phyloP scores from a whole-genome alignment of 106 monocot genomes.

The Chionographis japonica region DNA sequence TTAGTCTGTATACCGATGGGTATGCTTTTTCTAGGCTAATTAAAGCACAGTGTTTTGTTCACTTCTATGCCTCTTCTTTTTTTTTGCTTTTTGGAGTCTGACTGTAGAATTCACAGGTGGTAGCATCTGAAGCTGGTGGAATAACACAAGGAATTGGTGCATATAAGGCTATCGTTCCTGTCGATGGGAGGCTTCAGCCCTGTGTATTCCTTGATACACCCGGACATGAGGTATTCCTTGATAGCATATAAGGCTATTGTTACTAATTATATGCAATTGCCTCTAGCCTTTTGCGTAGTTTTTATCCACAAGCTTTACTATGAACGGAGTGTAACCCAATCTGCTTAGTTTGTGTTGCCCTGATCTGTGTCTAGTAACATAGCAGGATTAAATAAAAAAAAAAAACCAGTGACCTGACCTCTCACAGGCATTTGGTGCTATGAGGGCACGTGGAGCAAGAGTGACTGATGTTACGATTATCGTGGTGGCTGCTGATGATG shows the following conservation, averaged over 20 bases:
- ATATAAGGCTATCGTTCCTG: conserved; percentile 73
- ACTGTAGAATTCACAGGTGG: conserved; percentile 49
- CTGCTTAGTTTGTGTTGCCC: background rate
- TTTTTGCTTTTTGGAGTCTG: background rate
- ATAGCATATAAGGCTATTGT: too few species aligned
- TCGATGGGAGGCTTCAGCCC: conserved; percentile 62
- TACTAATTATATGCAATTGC: background rate
- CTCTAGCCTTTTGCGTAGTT: background rate
- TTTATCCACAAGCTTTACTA: background rate
- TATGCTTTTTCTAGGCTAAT: background rate
- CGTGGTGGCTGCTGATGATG: conserved; percentile 99
- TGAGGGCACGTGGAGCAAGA: conserved; percentile 93
- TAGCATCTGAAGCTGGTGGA: conserved; percentile 94
- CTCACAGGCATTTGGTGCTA: conserved; percentile 88
- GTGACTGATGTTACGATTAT: conserved; percentile 92
- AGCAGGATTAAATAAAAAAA: background rate
- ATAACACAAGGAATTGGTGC: conserved; percentile 99
- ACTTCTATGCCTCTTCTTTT: background rate
- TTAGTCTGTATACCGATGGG: background rate
- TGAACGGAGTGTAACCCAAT: background rate
- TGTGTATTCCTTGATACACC: conserved; percentile 98
- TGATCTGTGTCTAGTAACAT: background rate
- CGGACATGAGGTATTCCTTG: conserved; percentile 99
- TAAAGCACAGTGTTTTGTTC: background rate
- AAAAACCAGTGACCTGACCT: background rate